Evolutionary conservation across 371 early-diverging fungal genomes (phyloP).

Genomic region (Mucor velutinosus): DNA sequence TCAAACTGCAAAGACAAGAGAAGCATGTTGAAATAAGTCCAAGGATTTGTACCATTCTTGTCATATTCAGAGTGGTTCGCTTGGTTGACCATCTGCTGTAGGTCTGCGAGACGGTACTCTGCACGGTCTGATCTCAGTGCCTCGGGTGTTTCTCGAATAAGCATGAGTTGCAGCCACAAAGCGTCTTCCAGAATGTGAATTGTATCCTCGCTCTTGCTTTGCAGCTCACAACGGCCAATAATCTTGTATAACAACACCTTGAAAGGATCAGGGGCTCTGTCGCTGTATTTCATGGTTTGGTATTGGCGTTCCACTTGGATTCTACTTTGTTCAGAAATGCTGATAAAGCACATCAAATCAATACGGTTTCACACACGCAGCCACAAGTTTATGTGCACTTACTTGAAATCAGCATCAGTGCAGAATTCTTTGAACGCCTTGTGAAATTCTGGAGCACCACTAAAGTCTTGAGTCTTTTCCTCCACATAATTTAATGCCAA

Average conservation of each 20-base stretch:
- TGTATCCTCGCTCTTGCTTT: slow-evolving; percentile 58
- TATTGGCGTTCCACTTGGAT: slow-evolving; percentile 60
- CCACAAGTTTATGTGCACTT: not conserved
- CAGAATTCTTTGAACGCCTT: not conserved
- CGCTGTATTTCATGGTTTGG: slow-evolving; percentile 53
- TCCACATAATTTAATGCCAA: slow-evolving; percentile 70
- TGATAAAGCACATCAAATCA: not conserved
- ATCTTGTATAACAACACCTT: slow-evolving; percentile 86
- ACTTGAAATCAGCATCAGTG: not conserved
- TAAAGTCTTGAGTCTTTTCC: slow-evolving; percentile 47
- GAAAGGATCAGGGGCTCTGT: slow-evolving; percentile 74
- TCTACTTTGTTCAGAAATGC: slow-evolving; percentile 47
- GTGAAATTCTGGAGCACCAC: not conserved
- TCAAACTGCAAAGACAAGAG: slow-evolving; percentile 89
- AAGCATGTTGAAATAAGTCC: slow-evolving; percentile 82
- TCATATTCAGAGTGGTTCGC: slow-evolving; percentile 63
- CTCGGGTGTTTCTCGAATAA: slow-evolving; percentile 62
- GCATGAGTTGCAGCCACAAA: slow-evolving; percentile 77
- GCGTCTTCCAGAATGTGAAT: slow-evolving; percentile 80
- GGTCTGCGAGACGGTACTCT: slow-evolving; percentile 62
- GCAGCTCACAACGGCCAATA: slow-evolving; percentile 85
- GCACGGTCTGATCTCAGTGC: slow-evolving; percentile 45
- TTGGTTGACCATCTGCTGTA: slow-evolving; percentile 67
- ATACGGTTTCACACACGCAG: slow-evolving; percentile 1
- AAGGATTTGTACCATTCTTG: slow-evolving; percentile 61